Evolutionary conservation across 1,284 basidiomycete species (phyloP).

Genomic region (Paramarasmius palmivorus): DNA sequence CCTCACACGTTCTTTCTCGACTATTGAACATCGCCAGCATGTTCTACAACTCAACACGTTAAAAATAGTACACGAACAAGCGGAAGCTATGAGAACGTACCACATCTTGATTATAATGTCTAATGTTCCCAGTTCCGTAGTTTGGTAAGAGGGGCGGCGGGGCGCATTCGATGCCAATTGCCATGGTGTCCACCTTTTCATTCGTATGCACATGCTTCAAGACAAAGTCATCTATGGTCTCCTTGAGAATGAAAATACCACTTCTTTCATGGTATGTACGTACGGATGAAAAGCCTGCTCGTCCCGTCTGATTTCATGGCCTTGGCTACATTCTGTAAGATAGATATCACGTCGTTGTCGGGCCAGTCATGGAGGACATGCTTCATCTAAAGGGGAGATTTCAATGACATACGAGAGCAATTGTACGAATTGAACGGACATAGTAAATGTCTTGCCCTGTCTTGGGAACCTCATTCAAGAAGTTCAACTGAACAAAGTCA

Average conservation of each 20-base stretch:
- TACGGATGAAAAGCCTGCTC: conserved; percentile 13
- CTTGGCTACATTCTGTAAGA: conserved; percentile 5
- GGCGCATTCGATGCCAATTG: neutral
- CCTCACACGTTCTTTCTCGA: neutral
- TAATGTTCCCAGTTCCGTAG: conserved; percentile 4
- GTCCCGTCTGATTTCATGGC: neutral
- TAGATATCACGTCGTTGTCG: conserved; percentile 3
- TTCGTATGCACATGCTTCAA: neutral
- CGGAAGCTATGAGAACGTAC: neutral
- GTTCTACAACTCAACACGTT: neutral
- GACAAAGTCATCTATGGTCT: conserved; percentile 2
- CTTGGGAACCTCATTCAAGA: conserved; percentile 6
- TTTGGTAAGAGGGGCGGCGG: conserved; percentile 7
- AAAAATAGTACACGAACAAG: neutral
- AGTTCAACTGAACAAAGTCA: conserved; percentile 5
- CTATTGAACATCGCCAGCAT: neutral
- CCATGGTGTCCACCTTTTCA: neutral
- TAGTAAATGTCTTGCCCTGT: conserved; percentile 9
- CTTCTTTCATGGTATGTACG: neutral
- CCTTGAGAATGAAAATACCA: neutral
- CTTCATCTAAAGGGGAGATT: neutral
- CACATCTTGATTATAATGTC: conserved; percentile 2
- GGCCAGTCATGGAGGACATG: conserved; percentile 14
- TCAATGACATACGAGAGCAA: neutral
- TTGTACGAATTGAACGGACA: neutral